phyloP scores from a whole-genome alignment of 2,329 filamentous ascomycete species.

The Talaromyces marneffei region DNA sequence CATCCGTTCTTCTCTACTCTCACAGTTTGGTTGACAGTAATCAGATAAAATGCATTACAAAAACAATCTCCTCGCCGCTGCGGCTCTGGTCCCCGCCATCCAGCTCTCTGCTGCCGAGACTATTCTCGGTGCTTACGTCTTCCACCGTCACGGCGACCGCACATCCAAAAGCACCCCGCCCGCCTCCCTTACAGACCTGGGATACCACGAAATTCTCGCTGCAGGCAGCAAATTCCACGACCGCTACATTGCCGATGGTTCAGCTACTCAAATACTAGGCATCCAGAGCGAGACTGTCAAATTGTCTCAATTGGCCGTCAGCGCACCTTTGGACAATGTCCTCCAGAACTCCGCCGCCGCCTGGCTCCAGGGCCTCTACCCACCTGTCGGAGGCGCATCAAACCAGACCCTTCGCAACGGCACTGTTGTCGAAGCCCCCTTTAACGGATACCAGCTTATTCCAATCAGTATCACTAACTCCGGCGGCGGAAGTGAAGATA shows the following conservation, averaged over 20 bases:
- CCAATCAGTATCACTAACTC: slow-evolving; percentile 59
- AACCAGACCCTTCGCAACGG: slow-evolving; percentile 66
- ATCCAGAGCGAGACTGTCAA: slow-evolving; percentile 63
- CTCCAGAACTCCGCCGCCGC: slow-evolving; percentile 72
- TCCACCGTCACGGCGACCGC: slow-evolving; percentile 84
- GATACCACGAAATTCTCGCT: slow-evolving; percentile 67
- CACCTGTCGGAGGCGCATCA: slow-evolving; percentile 56
- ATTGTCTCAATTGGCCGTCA: slow-evolving; percentile 64
- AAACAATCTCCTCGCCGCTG: slow-evolving; percentile 6
- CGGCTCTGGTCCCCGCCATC: slow-evolving; percentile 5
- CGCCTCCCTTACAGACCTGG: slow-evolving; percentile 69
- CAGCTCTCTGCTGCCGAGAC: slow-evolving; percentile 49
- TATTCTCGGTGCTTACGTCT: slow-evolving; percentile 76
- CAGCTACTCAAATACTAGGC: slow-evolving; percentile 56
- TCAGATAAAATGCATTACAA: background rate
- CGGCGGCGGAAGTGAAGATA: slow-evolving; percentile 55
- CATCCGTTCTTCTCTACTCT: background rate
- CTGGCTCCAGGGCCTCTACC: slow-evolving; percentile 83
- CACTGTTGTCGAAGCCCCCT: slow-evolving; percentile 57
- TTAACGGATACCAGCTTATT: slow-evolving; percentile 79
- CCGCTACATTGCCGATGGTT: slow-evolving; percentile 63
- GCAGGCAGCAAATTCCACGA: slow-evolving; percentile 70
- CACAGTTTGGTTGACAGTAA: background rate
- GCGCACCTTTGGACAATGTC: slow-evolving; percentile 67
- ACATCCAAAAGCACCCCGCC: slow-evolving; percentile 70